phyloP scores from a whole-genome alignment of 352 stramenopile species.

The Lagenidium giganteum region DNA sequence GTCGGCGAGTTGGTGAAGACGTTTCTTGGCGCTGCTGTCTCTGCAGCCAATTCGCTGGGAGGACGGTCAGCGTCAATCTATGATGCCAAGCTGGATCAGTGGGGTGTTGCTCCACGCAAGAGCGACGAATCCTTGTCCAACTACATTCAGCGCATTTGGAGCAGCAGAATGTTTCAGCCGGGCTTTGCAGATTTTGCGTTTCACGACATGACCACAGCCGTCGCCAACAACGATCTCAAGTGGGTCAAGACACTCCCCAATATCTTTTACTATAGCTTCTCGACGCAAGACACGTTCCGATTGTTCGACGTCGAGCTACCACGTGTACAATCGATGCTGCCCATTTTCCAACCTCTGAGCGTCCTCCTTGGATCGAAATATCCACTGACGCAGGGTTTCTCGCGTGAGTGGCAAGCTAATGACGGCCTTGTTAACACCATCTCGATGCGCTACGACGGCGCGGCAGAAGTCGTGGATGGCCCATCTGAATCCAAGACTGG shows the following conservation, averaged over 20 bases:
- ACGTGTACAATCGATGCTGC: slow-evolving; percentile 13
- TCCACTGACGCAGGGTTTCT: slow-evolving; percentile 15
- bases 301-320: slow-evolving; percentile 17
- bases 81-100: slow-evolving; percentile 31
- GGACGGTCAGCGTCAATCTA: slow-evolving; percentile 7
- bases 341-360: slow-evolving; percentile 12
- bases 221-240: slow-evolving; percentile 19
- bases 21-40: slow-evolving; percentile 7
- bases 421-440: slow-evolving; percentile 23
- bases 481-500: slow-evolving; percentile 11
- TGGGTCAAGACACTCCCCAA: slow-evolving; percentile 28
- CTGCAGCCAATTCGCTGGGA: slow-evolving; percentile 12
- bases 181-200: slow-evolving; percentile 21
- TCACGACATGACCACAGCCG: slow-evolving; percentile 16
- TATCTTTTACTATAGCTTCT: slow-evolving; percentile 31
- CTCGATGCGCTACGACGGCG: slow-evolving; percentile 18
- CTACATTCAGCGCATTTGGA: slow-evolving; percentile 21
- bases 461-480: slow-evolving; percentile 12
- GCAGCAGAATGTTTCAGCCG: slow-evolving; percentile 24
- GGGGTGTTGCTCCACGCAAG: slow-evolving; percentile 8
- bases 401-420: slow-evolving; percentile 20
- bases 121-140: slow-evolving; percentile 13
- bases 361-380: slow-evolving; percentile 18
- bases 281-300: slow-evolving; percentile 23
- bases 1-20: slow-evolving; percentile 15